Percentiles rank a stretch among this genome's conserved stretches.
These are phyloP conservation scores for Musa beccarii DNA, from an alignment of 176 grass and related monocot genomes.

Conservation along the genomic window DNA sequence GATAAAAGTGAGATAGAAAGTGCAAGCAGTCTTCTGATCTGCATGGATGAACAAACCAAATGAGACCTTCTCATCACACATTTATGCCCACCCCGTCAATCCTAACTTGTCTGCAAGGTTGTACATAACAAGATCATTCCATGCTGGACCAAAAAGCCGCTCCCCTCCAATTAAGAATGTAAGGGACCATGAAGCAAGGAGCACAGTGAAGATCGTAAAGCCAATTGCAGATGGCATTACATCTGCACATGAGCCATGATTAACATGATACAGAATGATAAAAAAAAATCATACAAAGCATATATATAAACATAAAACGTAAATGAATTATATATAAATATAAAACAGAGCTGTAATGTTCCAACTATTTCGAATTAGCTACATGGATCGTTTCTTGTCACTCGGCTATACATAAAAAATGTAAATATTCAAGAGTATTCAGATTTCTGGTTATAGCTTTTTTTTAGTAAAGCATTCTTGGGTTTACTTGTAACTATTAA, in stretches of 20 bases:
- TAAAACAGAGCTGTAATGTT: too few species aligned
- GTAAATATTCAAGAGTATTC: too few species aligned
- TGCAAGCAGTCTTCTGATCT: background rate
- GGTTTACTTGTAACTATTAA: too few species aligned
- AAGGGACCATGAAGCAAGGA: constrained; percentile 64
- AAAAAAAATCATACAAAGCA: background rate
- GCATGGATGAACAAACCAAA: background rate
- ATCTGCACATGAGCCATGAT: constrained; percentile 38
- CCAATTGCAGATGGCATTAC: constrained; percentile 58
- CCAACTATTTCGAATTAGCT: too few species aligned
- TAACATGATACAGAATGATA: background rate
- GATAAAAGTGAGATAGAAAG: background rate
- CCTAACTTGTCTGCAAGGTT: constrained; percentile 72
- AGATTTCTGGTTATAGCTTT: too few species aligned
- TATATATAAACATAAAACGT: background rate
- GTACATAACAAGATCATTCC: constrained; percentile 92
- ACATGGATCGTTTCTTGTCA: too few species aligned
- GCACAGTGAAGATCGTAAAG: constrained; percentile 47
- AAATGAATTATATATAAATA: too few species aligned
- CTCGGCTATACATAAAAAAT: too few species aligned
- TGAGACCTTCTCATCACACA: background rate
- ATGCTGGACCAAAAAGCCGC: constrained; percentile 51
- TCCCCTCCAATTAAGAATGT: constrained; percentile 72
- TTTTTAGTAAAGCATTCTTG: too few species aligned
- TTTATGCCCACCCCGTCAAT: constrained; percentile 59